These are phyloP conservation scores for Dendrobium catenatum DNA, from an alignment of 106 monocot genomes.

Conservation along the genomic window DNA sequence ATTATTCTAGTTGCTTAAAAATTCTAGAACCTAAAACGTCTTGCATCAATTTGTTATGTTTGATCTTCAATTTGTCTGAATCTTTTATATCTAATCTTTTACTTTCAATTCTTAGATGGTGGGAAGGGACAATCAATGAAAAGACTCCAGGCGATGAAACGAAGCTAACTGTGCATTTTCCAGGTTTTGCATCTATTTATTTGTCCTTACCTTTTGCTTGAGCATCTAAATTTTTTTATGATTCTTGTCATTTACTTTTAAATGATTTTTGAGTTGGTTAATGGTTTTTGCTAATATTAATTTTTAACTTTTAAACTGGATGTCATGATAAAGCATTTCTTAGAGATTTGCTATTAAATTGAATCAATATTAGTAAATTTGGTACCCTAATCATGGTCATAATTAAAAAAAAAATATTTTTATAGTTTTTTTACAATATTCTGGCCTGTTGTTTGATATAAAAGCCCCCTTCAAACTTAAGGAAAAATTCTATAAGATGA, in stretches of 20 bases:
- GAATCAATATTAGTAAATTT: neutral
- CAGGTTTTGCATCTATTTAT: slow-evolving; percentile 47
- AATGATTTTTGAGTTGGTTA: neutral
- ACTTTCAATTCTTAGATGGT: slow-evolving; percentile 50
- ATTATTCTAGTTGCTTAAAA: neutral
- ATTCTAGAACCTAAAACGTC: neutral
- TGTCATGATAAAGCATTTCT: neutral
- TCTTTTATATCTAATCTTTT: neutral
- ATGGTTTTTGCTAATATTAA: neutral
- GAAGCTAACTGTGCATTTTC: slow-evolving; percentile 66
- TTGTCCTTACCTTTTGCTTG: neutral
- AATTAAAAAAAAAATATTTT: no score
- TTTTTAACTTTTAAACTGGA: neutral
- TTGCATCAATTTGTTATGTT: neutral
- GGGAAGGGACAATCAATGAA: slow-evolving; percentile 73
- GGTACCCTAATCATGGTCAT: neutral
- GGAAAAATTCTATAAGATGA: no score
- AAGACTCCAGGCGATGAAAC: slow-evolving; percentile 69
- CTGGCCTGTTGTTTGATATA: no score
- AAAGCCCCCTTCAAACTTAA: no score
- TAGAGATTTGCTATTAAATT: neutral
- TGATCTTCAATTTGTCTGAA: neutral
- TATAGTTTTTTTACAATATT: no score
- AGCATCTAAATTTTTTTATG: neutral
- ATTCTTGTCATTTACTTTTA: neutral